Base-by-base conservation (phyloP, 2,329 filamentous ascomycete genomes). In the Sporothrix brasiliensis region DNA sequence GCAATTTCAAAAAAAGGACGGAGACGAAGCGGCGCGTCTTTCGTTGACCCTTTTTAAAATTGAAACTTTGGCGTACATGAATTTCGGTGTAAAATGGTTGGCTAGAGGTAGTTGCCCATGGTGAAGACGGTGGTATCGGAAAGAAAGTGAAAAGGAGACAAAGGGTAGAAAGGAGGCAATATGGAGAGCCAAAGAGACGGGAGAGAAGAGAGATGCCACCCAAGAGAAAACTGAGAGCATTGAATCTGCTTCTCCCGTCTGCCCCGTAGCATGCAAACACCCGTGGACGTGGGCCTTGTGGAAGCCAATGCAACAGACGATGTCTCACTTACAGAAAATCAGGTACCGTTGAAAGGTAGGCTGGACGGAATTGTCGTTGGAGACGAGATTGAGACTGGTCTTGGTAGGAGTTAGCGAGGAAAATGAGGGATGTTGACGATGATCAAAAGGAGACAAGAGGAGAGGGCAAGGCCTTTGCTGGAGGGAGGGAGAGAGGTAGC, bases 1-100 rank as follows among this genome's bases (percentile, higher is more conserved):
- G 58, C 39, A 63, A 63, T 63, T 63, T 63, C 39, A 63, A 63
- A 63, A 61, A 63, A 47, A 13, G 21, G 58, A 63, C 58, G 58
- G 39, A 63, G 58, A 63, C 58, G 13, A 47, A 21, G 58, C 58
- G 58, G 58, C 58, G 58, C 56, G 56, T 44, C 58, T 63, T n/a
- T n/a, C 58, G 39, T 19, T 27, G 58, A 27, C 21, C 58, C 39
- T 44, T 63, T 63, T 63, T 47, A 6, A 61, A 47, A 63, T 63
- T 63, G 39, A 47, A 47, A 63, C 39, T 63, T 63, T 21, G 58
- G 58, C 58, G 58, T 63, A 19, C 58, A 27, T 47, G 58, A 47
- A 47, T 63, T 63, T 63, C 3, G 21, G 39, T 63, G 58, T 63
- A 47, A 47, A 61, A 63, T 47, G 58, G 58, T 63, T 63, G 58